phyloP scores from a whole-genome alignment of 441 rosid species.

The Biscutella auriculata region DNA sequence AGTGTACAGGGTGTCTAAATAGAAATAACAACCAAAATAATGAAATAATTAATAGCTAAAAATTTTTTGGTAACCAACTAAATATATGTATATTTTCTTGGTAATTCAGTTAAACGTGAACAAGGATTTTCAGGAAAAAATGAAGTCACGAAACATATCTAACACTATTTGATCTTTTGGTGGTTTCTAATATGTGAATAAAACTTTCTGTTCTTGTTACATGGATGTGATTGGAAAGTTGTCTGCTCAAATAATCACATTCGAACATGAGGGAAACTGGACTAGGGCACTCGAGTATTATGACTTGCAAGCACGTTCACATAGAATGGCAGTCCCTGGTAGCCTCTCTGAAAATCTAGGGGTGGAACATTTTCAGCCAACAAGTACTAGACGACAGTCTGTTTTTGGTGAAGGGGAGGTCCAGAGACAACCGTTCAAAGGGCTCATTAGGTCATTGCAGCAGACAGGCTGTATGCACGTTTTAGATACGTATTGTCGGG shows the following conservation, averaged over 20 bases:
- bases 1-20: not conserved
- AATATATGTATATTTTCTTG: not conserved
- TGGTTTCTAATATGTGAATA: constrained; percentile 20
- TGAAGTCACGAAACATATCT: not conserved
- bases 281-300: constrained; percentile 89
- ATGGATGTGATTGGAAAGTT: constrained; percentile 34
- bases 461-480: constrained; percentile 87
- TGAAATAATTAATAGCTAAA: not conserved
- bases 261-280: constrained; percentile 98
- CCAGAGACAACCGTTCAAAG: constrained; percentile 70
- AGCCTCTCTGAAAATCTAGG: constrained; percentile 28
- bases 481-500: constrained; percentile 80
- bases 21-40: not conserved
- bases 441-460: constrained; percentile 86
- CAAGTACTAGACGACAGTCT: constrained; percentile 22
- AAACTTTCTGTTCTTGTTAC: constrained; percentile 18
- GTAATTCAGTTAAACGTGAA: not conserved
- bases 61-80: not conserved
- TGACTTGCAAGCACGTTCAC: constrained; percentile 81
- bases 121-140: not conserved
- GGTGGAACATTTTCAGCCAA: constrained; percentile 24
- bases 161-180: not conserved
- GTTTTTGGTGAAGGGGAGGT: constrained; percentile 35
- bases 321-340: constrained; percentile 29
- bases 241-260: constrained; percentile 82